Evolutionary conservation across 2,329 filamentous ascomycete species (phyloP), one percentile per base, ranked within the genome.

Genomic region (Aspergillus unguis): DNA sequence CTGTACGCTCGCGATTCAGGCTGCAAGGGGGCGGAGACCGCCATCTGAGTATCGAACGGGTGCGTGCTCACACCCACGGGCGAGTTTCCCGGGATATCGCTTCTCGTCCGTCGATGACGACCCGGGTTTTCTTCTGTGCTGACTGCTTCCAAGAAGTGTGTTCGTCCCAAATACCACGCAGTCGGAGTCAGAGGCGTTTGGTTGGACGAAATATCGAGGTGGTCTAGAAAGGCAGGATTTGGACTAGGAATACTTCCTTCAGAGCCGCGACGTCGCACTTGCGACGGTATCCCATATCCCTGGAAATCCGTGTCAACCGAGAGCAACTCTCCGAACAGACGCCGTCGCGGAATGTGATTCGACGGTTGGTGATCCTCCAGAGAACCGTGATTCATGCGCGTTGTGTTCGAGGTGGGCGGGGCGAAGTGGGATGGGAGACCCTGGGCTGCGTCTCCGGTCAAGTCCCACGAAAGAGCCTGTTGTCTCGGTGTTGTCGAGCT

Each of bases 281-380:
- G 63, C 32, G 71, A 68, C 54, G 80, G 75, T 58, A 87, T 87
- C 47, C 85, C 85, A 71, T 83, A 84, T 54, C 64, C 65, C 23
- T 76, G 70, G 27, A 77, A 65, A 59, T 81, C 77, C 61, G 76
- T 77, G 59, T 83, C 78, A 35, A 83, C 77, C n/a, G 83, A 79
- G 28, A 84, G 73, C 59, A 92, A 80, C 69, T 92, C 89, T 35
- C 88, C 88, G 72, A 92, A 92, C 23, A 92, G 73, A 33, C 88
- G 81, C 56, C 79, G 79, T 49, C 78, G 76, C 44, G 74, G 60
- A 56, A 69, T 68, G 31, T 63, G 66, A 56, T 68, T 66, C 59
- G 66, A 53, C 8, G 42, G 26, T 27, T 56, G 38, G 5, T 42
- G 43, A 32, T 54, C 44, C 4, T 37, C 43, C 35, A 44, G 50